Percentiles rank a stretch among this genome's conserved stretches.
Conservation (phyloP, 2,329 filamentous ascomycete species). For the Cladobotryum protrusum region DNA sequence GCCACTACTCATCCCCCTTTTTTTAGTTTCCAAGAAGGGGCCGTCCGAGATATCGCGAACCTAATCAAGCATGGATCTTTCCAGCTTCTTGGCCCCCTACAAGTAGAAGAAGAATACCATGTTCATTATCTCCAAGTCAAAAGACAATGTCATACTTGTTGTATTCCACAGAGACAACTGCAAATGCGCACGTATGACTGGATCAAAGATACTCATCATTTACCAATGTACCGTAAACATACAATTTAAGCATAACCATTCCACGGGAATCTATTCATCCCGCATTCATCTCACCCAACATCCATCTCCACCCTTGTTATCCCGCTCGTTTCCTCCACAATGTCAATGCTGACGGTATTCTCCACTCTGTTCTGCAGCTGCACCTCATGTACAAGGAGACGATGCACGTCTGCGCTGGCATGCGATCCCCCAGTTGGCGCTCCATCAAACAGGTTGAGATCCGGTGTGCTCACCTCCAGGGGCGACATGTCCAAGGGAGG, state of each 20-base stretch:
- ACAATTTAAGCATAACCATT: neutral
- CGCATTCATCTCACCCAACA: constrained; percentile 18
- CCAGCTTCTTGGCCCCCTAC: too few relatives aligned
- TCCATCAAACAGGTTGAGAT: constrained; percentile 10
- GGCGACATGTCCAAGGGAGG: neutral
- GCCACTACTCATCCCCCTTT: too few relatives aligned
- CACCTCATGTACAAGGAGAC: constrained; percentile 5
- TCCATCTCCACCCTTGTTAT: constrained; percentile 34
- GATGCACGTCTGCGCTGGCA: neutral
- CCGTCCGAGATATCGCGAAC: too few relatives aligned
- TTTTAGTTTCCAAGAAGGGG: too few relatives aligned
- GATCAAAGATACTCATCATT: neutral
- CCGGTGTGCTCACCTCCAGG: neutral
- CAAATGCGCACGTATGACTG: too few relatives aligned
- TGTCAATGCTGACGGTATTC: constrained; percentile 21
- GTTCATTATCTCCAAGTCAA: too few relatives aligned
- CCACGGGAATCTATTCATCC: neutral
- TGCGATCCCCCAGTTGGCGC: neutral
- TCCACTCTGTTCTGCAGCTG: constrained; percentile 15
- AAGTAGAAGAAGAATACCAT: too few relatives aligned
- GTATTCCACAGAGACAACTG: too few relatives aligned
- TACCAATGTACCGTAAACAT: neutral
- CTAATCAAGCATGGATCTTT: too few relatives aligned
- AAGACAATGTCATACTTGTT: too few relatives aligned
- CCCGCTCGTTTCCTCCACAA: constrained; percentile 31